A percentile compares a stretch with the other conserved stretches of the same genome.
Evolutionary conservation across 257 asterid species (phyloP).

Genomic region (Przewalskia tangutica): DNA sequence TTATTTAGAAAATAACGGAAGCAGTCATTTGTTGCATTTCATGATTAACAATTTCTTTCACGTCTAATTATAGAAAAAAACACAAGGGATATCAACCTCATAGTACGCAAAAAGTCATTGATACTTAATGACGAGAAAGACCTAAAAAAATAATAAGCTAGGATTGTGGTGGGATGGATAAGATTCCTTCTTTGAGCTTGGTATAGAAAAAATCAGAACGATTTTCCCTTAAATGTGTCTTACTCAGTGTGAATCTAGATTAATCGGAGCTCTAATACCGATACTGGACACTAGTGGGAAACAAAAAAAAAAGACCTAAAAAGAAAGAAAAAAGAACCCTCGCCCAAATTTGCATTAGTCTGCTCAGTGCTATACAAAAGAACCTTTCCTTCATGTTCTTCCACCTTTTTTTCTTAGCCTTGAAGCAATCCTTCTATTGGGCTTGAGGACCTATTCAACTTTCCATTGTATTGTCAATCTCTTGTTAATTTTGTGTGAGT

Average conservation of each 20-base stretch:
- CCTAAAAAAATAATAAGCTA: too few species aligned
- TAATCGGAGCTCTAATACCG: too few species aligned
- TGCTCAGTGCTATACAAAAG: background rate
- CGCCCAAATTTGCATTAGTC: background rate
- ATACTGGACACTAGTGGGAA: too few species aligned
- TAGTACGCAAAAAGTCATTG: background rate
- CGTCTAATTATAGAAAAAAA: background rate
- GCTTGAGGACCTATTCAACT: background rate
- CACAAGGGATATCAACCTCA: background rate
- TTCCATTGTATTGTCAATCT: background rate
- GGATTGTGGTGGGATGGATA: too few species aligned
- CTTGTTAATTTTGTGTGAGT: background rate
- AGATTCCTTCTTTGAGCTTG: too few species aligned
- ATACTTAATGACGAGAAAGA: background rate
- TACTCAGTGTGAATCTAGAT: too few species aligned
- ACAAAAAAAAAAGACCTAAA: too few species aligned
- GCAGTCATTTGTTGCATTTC: background rate
- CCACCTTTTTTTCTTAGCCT: background rate
- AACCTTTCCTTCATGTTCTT: background rate
- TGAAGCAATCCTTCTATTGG: background rate
- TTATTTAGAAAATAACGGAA: background rate
- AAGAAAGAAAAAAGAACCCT: too few species aligned
- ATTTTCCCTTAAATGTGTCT: too few species aligned
- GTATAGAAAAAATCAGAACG: too few species aligned
- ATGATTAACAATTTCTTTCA: background rate